These are phyloP conservation scores for Periconia digitata DNA, from an alignment of 2,329 filamentous ascomycete genomes.

Conservation along the genomic window DNA sequence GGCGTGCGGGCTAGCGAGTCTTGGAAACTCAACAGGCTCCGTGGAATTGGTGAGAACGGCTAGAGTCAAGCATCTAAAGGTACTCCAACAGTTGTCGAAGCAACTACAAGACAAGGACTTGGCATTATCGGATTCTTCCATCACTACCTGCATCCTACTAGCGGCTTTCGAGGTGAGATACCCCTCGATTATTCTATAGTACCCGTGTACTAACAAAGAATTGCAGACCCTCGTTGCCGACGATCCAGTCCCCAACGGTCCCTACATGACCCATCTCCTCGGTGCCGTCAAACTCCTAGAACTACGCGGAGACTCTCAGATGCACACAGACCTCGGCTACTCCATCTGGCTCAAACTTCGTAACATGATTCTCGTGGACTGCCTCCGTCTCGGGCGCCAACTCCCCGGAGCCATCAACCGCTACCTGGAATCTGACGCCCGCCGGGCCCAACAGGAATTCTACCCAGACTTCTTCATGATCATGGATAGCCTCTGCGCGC, in stretches of 20 bases:
- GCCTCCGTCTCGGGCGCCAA: slow-evolving; percentile 10
- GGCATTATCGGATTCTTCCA: slow-evolving; percentile 14
- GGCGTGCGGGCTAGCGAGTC: slow-evolving; percentile 17
- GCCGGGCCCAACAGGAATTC: slow-evolving; percentile 9
- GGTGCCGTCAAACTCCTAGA: slow-evolving; percentile 14
- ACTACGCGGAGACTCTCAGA: slow-evolving; percentile 10
- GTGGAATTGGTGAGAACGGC: slow-evolving; percentile 13
- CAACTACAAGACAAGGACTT: slow-evolving; percentile 16
- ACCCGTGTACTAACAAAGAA: background rate
- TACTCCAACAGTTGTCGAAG: slow-evolving; percentile 12
- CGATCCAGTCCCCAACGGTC: slow-evolving; percentile 5
- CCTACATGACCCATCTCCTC: slow-evolving; percentile 15
- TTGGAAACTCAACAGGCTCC: slow-evolving; percentile 12
- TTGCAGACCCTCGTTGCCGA: slow-evolving; percentile 15
- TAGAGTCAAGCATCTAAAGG: slow-evolving; percentile 14
- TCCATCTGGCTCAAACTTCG: background rate
- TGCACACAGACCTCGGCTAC: slow-evolving; percentile 1
- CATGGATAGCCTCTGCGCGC: slow-evolving; percentile 9
- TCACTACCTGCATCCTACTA: slow-evolving; percentile 16
- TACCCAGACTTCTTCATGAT: slow-evolving; percentile 11
- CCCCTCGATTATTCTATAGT: background rate
- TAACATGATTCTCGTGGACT: slow-evolving; percentile 5
- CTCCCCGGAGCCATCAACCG: slow-evolving; percentile 9
- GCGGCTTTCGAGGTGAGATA: slow-evolving; percentile 16
- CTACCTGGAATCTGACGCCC: slow-evolving; percentile 9